Evolutionary conservation across 441 rosid genomes (phyloP).

Genomic region (Populus hybrid): DNA sequence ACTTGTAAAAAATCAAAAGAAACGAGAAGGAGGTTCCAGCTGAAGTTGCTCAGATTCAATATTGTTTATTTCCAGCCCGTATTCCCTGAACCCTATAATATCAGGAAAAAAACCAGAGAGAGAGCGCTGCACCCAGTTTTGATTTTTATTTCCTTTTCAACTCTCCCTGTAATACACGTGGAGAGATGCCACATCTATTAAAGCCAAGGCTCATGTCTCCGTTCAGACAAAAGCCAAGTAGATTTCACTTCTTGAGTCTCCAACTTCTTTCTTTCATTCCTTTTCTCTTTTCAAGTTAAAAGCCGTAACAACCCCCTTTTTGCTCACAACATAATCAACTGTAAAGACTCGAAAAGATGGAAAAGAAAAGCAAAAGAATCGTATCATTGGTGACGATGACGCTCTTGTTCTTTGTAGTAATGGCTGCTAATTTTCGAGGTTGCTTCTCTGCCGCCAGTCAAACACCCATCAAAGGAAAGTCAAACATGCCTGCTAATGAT

Average conservation of each 20-base stretch:
- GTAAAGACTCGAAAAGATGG: slow-evolving; percentile 5
- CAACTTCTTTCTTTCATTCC: neutral
- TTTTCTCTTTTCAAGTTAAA: neutral
- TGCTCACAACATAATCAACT: neutral
- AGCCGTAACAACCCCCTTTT: neutral
- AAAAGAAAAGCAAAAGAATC: slow-evolving; percentile 5
- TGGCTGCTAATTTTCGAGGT: slow-evolving; percentile 16
- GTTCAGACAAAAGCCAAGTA: neutral
- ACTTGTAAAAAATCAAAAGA: no score
- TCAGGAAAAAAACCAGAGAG: neutral
- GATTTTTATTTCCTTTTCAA: no score
- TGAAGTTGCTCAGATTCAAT: neutral
- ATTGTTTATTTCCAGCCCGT: neutral
- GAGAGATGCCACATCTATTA: neutral
- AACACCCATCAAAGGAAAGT: slow-evolving; percentile 13
- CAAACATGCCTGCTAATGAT: slow-evolving; percentile 6
- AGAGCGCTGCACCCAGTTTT: neutral
- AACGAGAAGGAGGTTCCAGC: neutral
- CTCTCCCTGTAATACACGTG: no score
- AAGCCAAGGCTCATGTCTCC: neutral
- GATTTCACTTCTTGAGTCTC: neutral
- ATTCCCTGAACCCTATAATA: neutral
- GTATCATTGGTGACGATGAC: neutral
- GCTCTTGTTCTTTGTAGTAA: slow-evolving; percentile 13
- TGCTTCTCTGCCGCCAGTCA: slow-evolving; percentile 30